Evolutionary conservation across 768 basidiomycete genomes (phyloP).

Genomic region (Lactarius sp.): DNA sequence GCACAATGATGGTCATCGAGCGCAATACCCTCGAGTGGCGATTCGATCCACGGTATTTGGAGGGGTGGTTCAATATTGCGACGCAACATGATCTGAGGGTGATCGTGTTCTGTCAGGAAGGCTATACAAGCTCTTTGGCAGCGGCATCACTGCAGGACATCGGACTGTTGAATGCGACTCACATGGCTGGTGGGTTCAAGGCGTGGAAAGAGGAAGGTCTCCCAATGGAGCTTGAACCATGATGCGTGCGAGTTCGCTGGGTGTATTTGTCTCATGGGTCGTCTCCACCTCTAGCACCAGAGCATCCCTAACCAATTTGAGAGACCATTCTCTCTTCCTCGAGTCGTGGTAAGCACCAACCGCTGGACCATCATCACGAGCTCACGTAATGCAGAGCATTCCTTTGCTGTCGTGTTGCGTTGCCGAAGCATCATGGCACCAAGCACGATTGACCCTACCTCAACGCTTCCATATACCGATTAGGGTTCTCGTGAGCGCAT

Average conservation of each 20-base stretch:
- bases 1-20: slow-evolving; percentile 69
- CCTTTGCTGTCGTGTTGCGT: no score
- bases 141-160: slow-evolving; percentile 64
- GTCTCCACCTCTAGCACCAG: not conserved
- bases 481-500: no score
- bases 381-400: no score
- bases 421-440: no score
- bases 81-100: slow-evolving; percentile 71
- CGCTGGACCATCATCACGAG: no score
- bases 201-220: slow-evolving; percentile 68
- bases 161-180: slow-evolving; percentile 69
- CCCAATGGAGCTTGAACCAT: slow-evolving; percentile 36
- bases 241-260: not conserved
- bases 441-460: no score
- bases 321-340: not conserved
- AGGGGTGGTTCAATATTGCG: slow-evolving; percentile 55
- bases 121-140: slow-evolving; percentile 67
- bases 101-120: slow-evolving; percentile 72
- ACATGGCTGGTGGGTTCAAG: slow-evolving; percentile 67
- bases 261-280: not conserved
- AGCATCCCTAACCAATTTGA: not conserved
- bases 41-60: slow-evolving; percentile 58
- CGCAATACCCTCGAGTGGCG: slow-evolving; percentile 77
- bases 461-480: no score
- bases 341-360: no score